Evolutionary conservation across 2,329 filamentous ascomycete genomes (phyloP), one percentile per base, ranked within the genome.

Genomic region (Cladosporium sphaerospermum): DNA sequence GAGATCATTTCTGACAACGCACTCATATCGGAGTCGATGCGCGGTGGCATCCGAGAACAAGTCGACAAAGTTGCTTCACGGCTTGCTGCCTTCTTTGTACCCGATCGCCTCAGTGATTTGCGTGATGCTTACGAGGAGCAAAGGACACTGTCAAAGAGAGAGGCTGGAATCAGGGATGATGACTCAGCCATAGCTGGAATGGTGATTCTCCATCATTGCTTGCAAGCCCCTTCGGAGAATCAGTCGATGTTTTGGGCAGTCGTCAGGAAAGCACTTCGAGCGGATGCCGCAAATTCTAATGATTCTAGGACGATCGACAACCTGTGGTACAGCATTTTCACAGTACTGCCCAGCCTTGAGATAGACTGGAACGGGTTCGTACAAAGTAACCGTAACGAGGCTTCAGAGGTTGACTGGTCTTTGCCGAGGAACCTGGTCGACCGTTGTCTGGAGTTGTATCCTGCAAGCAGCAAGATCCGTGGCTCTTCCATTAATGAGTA

Each of bases 401-500:
- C 34, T 16, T 64, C 63, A n/a, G 57, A 64, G 6, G 76, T 78
- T 16, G 76, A 78, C 43, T 84, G 81, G 81, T 60, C 57, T 16
- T 59, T 75, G 3, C 66, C 78, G 6, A 74, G 74, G 50, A 61
- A 58, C 14, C 58, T 83, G 11, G 54, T 83, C 2, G 67, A 66
- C 19, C 73, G 73, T 9, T 63, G 76, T 1, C 71, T 83, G 41
- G 64, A 69, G 11, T 59, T 76, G 2, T 81, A 80, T 53, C 63
- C 72, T 3, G 60, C 64, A 3, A 75, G 73, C 31, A 71, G 69
- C 31, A 63, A 61, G 9, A 61, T 63, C 1, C 68, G 69, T 33
- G 70, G 71, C 11, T 60, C 72, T 8, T 75, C 71, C n/a, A 70
- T 79, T 54, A 82, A 83, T 57, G 73, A 71, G 13, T 84, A 84